Evolutionary conservation across 1,284 basidiomycete species (phyloP).

Genomic region (Malassezia japonica): DNA sequence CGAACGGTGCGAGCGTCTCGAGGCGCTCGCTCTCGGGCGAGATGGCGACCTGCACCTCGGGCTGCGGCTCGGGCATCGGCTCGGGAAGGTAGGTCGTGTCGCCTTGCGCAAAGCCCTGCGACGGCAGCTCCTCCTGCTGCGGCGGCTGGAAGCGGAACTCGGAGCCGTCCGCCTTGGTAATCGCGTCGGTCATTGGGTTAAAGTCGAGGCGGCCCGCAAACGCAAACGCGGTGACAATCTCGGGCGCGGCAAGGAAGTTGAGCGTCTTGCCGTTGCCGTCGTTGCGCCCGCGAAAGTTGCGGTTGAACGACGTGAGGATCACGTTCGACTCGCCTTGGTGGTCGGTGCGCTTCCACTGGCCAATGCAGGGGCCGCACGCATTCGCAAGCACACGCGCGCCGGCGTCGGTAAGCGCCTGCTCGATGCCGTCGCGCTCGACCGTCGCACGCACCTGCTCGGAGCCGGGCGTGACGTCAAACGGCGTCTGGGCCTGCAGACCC

Average conservation of each 20-base stretch:
- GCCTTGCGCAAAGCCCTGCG: conserved; percentile 70
- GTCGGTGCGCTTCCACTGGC: conserved; percentile 94
- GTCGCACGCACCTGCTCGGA: conserved; percentile 96
- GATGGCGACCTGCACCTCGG: conserved; percentile 68
- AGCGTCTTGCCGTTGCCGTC: conserved; percentile 91
- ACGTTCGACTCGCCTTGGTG: conserved; percentile 86
- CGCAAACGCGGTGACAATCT: conserved; percentile 81
- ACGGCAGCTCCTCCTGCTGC: conserved; percentile 71
- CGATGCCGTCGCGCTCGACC: conserved; percentile 86
- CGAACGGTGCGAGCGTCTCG: conserved; percentile 78
- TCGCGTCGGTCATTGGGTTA: conserved; percentile 78
- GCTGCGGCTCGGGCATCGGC: conserved; percentile 59
- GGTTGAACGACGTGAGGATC: conserved; percentile 94
- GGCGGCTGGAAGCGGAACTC: conserved; percentile 81
- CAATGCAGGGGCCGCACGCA: conserved; percentile 97
- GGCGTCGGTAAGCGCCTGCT: conserved; percentile 67
- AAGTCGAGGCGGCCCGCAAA: conserved; percentile 91
- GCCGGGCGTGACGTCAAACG: conserved; percentile 93
- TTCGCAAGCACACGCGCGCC: conserved; percentile 90
- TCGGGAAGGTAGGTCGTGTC: conserved; percentile 68
- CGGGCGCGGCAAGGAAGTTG: conserved; percentile 97
- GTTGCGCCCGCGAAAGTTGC: conserved; percentile 94
- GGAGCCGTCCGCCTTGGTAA: conserved; percentile 63
- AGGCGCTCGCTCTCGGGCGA: conserved; percentile 54
- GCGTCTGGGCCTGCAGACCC: conserved; percentile 73